phyloP scores from a whole-genome alignment of 2,329 filamentous ascomycete genomes.

The Talaromyces albobiverticillius region DNA sequence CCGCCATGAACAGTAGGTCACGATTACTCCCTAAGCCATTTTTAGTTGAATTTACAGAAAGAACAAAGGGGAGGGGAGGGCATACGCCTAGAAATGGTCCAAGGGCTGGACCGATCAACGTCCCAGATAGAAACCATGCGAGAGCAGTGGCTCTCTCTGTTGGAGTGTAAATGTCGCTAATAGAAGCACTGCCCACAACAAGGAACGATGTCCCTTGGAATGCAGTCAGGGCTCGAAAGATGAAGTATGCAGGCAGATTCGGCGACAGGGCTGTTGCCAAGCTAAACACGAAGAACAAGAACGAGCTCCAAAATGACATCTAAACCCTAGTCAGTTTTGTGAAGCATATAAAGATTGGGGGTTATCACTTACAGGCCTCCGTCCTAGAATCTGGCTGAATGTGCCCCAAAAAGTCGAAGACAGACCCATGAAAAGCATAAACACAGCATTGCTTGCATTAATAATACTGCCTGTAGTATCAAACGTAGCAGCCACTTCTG shows the following conservation, averaged over 20 bases:
- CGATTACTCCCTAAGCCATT: constrained; percentile 68
- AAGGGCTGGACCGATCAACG: constrained; percentile 67
- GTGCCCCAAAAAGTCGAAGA: constrained; percentile 71
- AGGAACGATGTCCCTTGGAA: constrained; percentile 74
- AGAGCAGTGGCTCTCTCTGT: constrained; percentile 69
- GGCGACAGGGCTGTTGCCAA: constrained; percentile 70
- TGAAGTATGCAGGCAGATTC: constrained; percentile 67
- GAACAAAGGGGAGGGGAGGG: constrained; percentile 28
- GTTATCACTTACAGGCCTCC: constrained; percentile 51
- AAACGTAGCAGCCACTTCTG: constrained; percentile 67
- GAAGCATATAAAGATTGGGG: neutral
- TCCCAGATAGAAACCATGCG: constrained; percentile 70
- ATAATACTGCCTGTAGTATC: constrained; percentile 66
- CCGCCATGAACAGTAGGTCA: constrained; percentile 70
- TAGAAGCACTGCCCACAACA: constrained; percentile 66
- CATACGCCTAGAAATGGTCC: constrained; percentile 47
- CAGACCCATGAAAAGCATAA: constrained; percentile 70
- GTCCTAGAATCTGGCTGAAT: constrained; percentile 63
- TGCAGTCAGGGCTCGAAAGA: constrained; percentile 71
- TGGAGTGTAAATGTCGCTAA: constrained; percentile 65
- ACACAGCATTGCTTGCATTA: constrained; percentile 72
- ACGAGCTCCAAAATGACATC: constrained; percentile 59
- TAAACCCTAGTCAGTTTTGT: constrained; percentile 24
- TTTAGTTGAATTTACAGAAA: constrained; percentile 22
- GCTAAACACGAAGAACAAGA: constrained; percentile 66